phyloP scores from a whole-genome alignment of 768 basidiomycete species.

The Russula griseocarnosa region DNA sequence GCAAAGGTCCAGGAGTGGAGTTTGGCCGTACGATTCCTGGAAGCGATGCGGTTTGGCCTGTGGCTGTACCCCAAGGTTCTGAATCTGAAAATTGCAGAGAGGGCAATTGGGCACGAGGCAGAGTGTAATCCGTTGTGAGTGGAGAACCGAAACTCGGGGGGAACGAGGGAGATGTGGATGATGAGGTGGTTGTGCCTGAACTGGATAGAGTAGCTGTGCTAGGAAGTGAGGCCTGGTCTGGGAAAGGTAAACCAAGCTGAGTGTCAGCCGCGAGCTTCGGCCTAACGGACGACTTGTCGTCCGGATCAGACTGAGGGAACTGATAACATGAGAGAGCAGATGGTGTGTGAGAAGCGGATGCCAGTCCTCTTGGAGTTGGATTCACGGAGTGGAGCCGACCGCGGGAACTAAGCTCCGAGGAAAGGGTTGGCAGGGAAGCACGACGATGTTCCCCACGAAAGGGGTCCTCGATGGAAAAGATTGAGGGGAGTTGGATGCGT shows the following conservation, averaged over 20 bases:
- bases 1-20: conserved; percentile 28
- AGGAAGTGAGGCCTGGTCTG: conserved; percentile 48
- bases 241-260: conserved; percentile 45
- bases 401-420: conserved; percentile 46
- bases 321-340: conserved; percentile 44
- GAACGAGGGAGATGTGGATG: conserved; percentile 29
- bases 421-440: conserved; percentile 58
- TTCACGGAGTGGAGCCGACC: conserved; percentile 57
- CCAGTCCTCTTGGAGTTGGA: conserved; percentile 35
- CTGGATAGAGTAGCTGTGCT: conserved; percentile 41
- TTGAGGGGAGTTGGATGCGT: conserved; percentile 68
- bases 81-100: conserved; percentile 31
- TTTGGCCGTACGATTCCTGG: conserved; percentile 29
- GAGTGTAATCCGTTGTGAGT: conserved; percentile 39
- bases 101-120: conserved; percentile 55
- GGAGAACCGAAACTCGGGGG: conserved; percentile 45
- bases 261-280: conserved; percentile 51
- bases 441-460: conserved; percentile 54
- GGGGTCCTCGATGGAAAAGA: conserved; percentile 64
- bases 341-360: conserved; percentile 25
- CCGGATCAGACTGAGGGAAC: conserved; percentile 48
- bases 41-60: conserved; percentile 21
- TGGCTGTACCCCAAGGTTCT: conserved; percentile 24
- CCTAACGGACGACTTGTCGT: conserved; percentile 40
- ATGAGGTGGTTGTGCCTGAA: conserved; percentile 24